A percentile compares a stretch with the other conserved stretches of the same genome.
phyloP scores from a whole-genome alignment of 1,284 basidiomycete genomes.

The Sphagnurus paluster region DNA sequence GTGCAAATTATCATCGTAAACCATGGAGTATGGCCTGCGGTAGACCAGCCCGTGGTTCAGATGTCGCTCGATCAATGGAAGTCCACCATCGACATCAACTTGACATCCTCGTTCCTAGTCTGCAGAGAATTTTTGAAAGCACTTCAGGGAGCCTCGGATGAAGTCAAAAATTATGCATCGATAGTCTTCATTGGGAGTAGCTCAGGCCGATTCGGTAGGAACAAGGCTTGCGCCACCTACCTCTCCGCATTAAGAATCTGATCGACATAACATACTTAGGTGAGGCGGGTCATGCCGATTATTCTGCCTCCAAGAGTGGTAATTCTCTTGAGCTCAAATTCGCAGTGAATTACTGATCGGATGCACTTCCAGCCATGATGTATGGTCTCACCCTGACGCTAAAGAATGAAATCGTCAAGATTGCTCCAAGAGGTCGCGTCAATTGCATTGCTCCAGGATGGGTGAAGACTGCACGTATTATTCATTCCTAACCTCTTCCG shows the following conservation, averaged over 20 bases:
- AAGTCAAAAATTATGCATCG: conserved; percentile 50
- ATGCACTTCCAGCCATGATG: conserved; percentile 58
- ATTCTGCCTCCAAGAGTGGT: conserved; percentile 62
- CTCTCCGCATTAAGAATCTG: not conserved
- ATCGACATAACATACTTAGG: conserved; percentile 21
- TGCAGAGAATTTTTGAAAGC: conserved; percentile 57
- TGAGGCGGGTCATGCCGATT: conserved; percentile 67
- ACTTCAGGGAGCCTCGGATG: conserved; percentile 41
- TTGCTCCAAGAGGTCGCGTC: conserved; percentile 69
- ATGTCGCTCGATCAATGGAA: conserved; percentile 72
- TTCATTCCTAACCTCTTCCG: not conserved
- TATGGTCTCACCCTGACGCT: conserved; percentile 68
- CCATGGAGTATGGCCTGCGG: conserved; percentile 57
- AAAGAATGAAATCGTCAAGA: conserved; percentile 80
- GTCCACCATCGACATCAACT: conserved; percentile 58
- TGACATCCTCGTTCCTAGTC: conserved; percentile 70
- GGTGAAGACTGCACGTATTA: conserved; percentile 54
- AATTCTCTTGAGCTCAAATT: conserved; percentile 11
- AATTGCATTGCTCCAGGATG: conserved; percentile 75
- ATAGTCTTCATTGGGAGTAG: conserved; percentile 72
- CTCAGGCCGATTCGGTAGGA: conserved; percentile 65
- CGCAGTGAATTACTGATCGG: not conserved
- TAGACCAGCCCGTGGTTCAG: conserved; percentile 50
- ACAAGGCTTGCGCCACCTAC: not conserved
- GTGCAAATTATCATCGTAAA: conserved; percentile 64